Percentiles rank a stretch among this genome's conserved stretches.
Conservation (phyloP, 2,329 filamentous ascomycete species). For the Penicillium sp. region DNA sequence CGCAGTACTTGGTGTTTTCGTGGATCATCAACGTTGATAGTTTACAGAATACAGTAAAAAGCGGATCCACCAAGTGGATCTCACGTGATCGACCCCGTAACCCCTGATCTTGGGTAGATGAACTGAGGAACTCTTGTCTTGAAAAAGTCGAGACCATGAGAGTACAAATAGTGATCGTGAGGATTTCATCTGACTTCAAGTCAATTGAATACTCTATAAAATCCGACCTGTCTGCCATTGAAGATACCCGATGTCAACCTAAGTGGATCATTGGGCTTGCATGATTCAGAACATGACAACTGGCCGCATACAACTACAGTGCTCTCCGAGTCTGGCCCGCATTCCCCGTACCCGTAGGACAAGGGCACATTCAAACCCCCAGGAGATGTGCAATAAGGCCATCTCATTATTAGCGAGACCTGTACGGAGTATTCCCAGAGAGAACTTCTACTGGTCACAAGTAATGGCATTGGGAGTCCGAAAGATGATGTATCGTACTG, state of each 20-base stretch:
- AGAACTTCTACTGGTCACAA: neutral
- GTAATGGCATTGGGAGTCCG: neutral
- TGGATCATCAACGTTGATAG: neutral
- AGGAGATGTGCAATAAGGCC: slow-evolving; percentile 11
- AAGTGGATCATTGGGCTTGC: neutral
- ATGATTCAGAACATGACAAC: slow-evolving; percentile 14
- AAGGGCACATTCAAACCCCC: slow-evolving; percentile 1
- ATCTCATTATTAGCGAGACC: too few species aligned
- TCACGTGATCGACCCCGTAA: slow-evolving; percentile 25
- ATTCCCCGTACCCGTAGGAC: neutral
- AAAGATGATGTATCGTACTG: slow-evolving; percentile 13
- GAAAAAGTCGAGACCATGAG: neutral
- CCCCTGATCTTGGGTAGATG: slow-evolving; percentile 25
- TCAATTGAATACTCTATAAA: neutral
- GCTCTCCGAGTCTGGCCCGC: neutral
- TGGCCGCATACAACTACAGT: slow-evolving; percentile 3
- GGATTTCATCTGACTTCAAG: neutral
- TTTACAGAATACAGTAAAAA: neutral
- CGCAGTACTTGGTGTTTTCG: too few species aligned
- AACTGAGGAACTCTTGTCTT: neutral
- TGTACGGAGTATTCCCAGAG: neutral
- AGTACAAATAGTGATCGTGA: neutral
- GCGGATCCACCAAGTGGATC: slow-evolving; percentile 21
- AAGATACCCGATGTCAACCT: neutral
- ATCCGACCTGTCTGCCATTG: neutral